Percentiles rank a stretch among this genome's conserved stretches.
Evolutionary conservation across 257 asterid genomes (phyloP).

Genomic region (Nicotiana otophora): DNA sequence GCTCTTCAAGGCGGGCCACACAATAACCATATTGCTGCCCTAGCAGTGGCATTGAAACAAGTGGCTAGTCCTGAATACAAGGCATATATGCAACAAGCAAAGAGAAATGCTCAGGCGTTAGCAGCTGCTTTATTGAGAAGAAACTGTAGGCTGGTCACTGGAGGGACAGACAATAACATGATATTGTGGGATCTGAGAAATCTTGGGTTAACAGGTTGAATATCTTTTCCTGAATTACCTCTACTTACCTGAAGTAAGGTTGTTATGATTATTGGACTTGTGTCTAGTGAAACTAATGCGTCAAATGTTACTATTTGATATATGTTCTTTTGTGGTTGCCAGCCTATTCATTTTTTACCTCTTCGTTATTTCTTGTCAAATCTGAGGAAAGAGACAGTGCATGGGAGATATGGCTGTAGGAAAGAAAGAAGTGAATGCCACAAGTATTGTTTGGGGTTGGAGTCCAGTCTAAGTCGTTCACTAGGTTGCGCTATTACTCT

Average conservation of each 20-base stretch:
- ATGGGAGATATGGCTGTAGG: neutral
- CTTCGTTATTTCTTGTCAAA: neutral
- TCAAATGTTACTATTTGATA: neutral
- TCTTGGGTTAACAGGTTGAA: constrained; percentile 62
- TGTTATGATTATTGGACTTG: neutral
- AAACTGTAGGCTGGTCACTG: constrained; percentile 64
- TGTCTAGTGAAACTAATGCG: neutral
- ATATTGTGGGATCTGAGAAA: constrained; percentile 79
- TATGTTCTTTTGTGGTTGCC: neutral
- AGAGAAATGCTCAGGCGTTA: constrained; percentile 70
- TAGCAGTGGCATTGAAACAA: constrained; percentile 80
- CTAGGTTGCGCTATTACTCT: neutral
- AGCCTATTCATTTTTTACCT: neutral
- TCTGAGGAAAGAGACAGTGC: neutral
- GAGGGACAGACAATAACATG: constrained; percentile 77
- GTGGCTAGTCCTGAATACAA: constrained; percentile 69
- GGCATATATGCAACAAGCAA: constrained; percentile 70
- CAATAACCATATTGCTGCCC: constrained; percentile 80
- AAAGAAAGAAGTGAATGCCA: neutral
- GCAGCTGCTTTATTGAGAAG: constrained; percentile 56
- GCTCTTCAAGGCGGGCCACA: constrained; percentile 88
- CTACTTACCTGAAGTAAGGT: neutral
- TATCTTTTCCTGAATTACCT: neutral
- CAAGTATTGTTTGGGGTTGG: neutral
- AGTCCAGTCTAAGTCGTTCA: neutral